phyloP scores from a whole-genome alignment of 164 flowering plant species.

The Euptelea pleiosperma region DNA sequence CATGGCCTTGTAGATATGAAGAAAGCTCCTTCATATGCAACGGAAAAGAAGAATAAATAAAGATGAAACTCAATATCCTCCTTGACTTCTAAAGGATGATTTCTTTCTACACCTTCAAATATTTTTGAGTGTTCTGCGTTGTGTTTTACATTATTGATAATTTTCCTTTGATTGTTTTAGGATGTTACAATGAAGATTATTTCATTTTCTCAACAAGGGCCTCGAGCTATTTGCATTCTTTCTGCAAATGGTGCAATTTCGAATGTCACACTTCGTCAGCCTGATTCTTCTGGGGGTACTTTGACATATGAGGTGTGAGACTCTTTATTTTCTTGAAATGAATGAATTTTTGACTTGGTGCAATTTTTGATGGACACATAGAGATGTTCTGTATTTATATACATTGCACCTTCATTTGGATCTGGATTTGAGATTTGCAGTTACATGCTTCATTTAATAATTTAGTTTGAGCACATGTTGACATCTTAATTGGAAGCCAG shows the following conservation, averaged over 20 bases:
- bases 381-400: not conserved
- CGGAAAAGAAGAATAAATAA: not conserved
- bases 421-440: not conserved
- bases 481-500: not conserved
- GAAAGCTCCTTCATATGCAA: not conserved
- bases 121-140: not conserved
- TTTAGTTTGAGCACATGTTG: not conserved
- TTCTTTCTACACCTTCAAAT: not conserved
- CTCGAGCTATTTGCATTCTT: slow-evolving; percentile 93
- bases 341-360: not conserved
- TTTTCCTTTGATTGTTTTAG: slow-evolving; percentile 33
- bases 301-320: slow-evolving; percentile 90
- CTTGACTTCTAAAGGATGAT: no score
- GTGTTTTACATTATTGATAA: not conserved
- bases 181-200: slow-evolving; percentile 95
- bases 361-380: not conserved
- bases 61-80: not conserved
- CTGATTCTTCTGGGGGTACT: slow-evolving; percentile 97
- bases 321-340: slow-evolving; percentile 3
- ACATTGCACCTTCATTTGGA: not conserved
- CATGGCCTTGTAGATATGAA: not conserved
- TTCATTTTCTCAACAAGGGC: slow-evolving; percentile 98
- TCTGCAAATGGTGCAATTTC: slow-evolving; percentile 98
- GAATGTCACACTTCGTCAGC: slow-evolving; percentile 95
- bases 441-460: not conserved